Evolutionary conservation across 192 early-diverging fungal species (phyloP), one percentile per base, ranked within the genome.

Genomic region (Coemansia furcata): DNA sequence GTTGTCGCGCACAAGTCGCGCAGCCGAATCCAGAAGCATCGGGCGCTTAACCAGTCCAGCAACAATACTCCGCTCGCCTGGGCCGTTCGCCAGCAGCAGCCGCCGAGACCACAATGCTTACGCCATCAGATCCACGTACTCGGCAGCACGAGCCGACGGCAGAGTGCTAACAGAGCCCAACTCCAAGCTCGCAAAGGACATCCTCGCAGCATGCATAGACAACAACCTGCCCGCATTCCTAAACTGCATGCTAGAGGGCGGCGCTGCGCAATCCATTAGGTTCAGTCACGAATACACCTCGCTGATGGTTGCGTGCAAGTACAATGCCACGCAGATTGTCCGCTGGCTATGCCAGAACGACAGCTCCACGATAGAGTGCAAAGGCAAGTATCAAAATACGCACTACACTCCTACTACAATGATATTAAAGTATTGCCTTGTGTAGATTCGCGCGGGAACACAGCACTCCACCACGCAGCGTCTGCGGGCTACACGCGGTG

Each of bases 401-500:
- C 23, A 26, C 23, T 26, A 26, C 23, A 26, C 23, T 26, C 23
- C 23, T 26, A 26, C 46, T 49, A 49, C n/a, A 49, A 49, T 21
- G 57, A 29, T 44, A 59, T 11, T 14, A 6, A 21, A n/a, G 10
- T 12, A n/a, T 30, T n/a, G 3, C 36, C 17, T 6, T 14, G 6
- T 68, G 40, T 72, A 81, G 78, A 81, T 26, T 46, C 39, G 0
- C 70, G 44, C n/a, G 74, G 78, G 1, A 76, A 81, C 44, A 73
- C 78, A 6, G 73, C 78, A 12, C 40, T 81, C 21, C 78, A 81
- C 38, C 67, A 81, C 32, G 73, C 73, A 2, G 65, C 65, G 5
- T 66, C 73, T 0, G 21, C 58, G 8, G 74, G 78, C 4, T 60
- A 62, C 35, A 32, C 10, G 26, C 58, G 50, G 33, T 70, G 78